A percentile compares a stretch with the other conserved stretches of the same genome.
These are phyloP conservation scores for Mimosa pudica DNA, from an alignment of 306 rosid genomes.

Conservation along the genomic window DNA sequence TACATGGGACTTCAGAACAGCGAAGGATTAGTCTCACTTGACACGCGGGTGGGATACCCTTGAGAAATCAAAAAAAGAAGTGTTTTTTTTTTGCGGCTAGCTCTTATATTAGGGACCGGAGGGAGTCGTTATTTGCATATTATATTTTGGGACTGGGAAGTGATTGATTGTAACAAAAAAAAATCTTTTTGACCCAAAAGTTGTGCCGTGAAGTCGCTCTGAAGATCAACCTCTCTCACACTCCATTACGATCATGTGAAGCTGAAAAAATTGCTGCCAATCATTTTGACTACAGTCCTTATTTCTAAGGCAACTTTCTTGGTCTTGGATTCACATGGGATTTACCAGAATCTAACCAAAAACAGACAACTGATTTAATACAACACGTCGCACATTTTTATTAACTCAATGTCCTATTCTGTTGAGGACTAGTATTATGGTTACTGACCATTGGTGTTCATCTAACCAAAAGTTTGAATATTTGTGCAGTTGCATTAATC, in stretches of 20 bases:
- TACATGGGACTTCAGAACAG: too few relatives aligned
- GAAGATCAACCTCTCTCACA: slow-evolving; percentile 60
- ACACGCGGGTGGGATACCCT: too few relatives aligned
- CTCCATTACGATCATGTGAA: slow-evolving; percentile 61
- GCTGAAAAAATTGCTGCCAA: slow-evolving; percentile 56
- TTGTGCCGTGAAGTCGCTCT: slow-evolving; percentile 66
- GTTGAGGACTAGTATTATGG: background rate
- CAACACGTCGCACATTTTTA: slow-evolving; percentile 43
- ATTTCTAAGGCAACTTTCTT: background rate
- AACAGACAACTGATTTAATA: background rate
- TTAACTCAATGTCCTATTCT: background rate
- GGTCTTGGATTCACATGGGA: slow-evolving; percentile 60
- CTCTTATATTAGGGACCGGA: too few relatives aligned
- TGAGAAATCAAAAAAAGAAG: too few relatives aligned
- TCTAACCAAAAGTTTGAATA: background rate
- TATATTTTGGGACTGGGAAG: background rate
- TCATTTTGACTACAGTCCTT: slow-evolving; percentile 74
- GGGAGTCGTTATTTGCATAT: too few relatives aligned
- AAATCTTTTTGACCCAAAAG: slow-evolving; percentile 59
- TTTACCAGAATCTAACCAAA: slow-evolving; percentile 33
- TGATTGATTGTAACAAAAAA: slow-evolving; percentile 66
- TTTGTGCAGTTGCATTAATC: slow-evolving; percentile 47
- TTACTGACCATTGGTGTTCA: background rate
- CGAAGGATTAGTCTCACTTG: too few relatives aligned
- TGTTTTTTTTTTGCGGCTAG: too few relatives aligned